Base-by-base conservation (phyloP, 2,329 filamentous ascomycete species). In the Alternaria sp. region DNA sequence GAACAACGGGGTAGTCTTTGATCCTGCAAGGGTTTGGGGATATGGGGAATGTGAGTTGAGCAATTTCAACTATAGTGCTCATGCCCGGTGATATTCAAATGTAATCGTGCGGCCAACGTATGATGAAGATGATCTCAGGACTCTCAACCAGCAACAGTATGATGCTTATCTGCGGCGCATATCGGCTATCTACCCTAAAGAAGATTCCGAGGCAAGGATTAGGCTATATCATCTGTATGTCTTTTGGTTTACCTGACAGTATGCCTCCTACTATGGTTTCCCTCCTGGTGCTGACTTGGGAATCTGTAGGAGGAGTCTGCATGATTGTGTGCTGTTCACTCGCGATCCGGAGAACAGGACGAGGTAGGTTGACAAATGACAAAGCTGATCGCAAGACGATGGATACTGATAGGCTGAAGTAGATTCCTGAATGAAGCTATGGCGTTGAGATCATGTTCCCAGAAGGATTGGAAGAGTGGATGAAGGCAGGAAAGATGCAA, bases 361-460 rank as follows among this genome's bases (percentile, higher is more conserved):
- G 14, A 26, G 4, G 14, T 43, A 8, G 3, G 3, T 43, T 43
- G 14, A 5, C 14, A 20, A 1, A 39, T 2, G 7, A 22, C 16
- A 26, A 26, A n/a, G 22, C 8, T 26, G 22, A 43, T n/a, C 22
- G 9, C 8, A 4, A 30, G 28, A 30, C 2, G 3, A 11, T 11
- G 9, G 28, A 30, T 11, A 0, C 28, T 30, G 9, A 1, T 30
- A 30, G 28, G 9, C 28, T 9, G 28, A 11, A 9, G 28, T 1
- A 30, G 28, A 30, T 30, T 30, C 28, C 1, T 30, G 28, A 11
- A 30, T 0, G 28, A 30, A 30, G 28, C 28, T 4, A 11, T 30
- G 0, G 1, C 4, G 28, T 30, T 30, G 1, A 0, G 7, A 26
- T 30, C 1, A 30, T 30, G 0, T 30, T 3, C 9, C 28, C 28